Conservation (phyloP, 2,329 filamentous ascomycete genomes). For the Rhytidhysteron rufulum region DNA sequence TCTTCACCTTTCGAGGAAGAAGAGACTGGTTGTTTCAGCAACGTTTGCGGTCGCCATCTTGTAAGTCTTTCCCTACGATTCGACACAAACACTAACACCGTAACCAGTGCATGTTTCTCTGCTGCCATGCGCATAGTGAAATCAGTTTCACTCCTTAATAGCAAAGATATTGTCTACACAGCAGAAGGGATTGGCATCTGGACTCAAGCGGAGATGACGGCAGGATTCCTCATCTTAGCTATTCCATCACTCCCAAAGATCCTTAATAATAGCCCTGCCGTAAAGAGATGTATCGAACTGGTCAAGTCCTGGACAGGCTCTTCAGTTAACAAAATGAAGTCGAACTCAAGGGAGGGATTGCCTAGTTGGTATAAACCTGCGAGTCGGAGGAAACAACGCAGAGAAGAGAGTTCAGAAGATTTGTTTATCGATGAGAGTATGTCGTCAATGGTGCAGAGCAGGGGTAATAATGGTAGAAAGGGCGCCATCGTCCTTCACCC, state of each 20-base stretch:
- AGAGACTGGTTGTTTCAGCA: slow-evolving; percentile 15
- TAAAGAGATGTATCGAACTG: no score
- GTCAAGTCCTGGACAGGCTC: no score
- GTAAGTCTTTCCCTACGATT: slow-evolving; percentile 14
- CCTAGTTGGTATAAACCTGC: no score
- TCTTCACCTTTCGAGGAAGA: slow-evolving; percentile 26
- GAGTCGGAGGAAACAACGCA: no score
- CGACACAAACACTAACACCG: not conserved
- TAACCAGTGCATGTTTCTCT: slow-evolving; percentile 9
- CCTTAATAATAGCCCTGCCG: no score
- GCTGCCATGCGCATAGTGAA: slow-evolving; percentile 13
- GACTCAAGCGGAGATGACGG: not conserved
- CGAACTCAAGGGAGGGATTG: no score
- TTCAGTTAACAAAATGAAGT: no score
- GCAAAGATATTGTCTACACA: slow-evolving; percentile 11
- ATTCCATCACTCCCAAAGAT: not conserved
- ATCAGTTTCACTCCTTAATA: slow-evolving; percentile 7
- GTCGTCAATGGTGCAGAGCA: no score
- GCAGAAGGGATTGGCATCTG: slow-evolving; percentile 12
- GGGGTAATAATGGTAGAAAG: no score
- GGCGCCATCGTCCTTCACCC: no score
- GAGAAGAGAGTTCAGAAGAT: no score
- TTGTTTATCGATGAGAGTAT: no score
- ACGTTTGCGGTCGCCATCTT: slow-evolving; percentile 32
- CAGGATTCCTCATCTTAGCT: not conserved